Evolutionary conservation across 129 eudicot species (phyloP).

Genomic region (Arctium minus): DNA sequence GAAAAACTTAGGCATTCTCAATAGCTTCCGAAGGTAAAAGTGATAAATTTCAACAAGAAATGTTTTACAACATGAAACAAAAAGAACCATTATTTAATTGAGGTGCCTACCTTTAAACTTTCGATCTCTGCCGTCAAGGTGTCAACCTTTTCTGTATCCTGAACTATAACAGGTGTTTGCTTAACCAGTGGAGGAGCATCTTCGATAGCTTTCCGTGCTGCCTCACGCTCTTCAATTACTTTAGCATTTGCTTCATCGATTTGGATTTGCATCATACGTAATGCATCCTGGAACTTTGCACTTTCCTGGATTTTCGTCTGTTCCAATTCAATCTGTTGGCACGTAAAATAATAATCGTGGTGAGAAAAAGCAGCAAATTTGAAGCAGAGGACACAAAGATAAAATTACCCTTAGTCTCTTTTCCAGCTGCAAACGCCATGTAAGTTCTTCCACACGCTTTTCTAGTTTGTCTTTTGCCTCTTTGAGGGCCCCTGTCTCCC

Average conservation of each 20-base stretch:
- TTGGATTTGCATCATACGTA: constrained; percentile 68
- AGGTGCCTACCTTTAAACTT: constrained; percentile 60
- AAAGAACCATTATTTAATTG: constrained; percentile 13
- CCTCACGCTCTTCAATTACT: constrained; percentile 72
- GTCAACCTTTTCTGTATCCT: constrained; percentile 81
- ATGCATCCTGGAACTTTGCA: constrained; percentile 73
- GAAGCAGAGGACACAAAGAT: background rate
- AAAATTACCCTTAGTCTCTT: constrained; percentile 74
- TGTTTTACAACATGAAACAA: background rate
- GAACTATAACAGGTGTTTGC: constrained; percentile 86
- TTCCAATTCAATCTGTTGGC: constrained; percentile 73
- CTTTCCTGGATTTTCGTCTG: constrained; percentile 82
- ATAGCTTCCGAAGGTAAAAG: background rate
- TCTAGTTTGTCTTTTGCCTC: constrained; percentile 98
- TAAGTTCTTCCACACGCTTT: constrained; percentile 98
- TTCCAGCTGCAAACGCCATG: constrained; percentile 96
- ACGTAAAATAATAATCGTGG: background rate
- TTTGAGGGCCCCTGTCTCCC: constrained; percentile 98
- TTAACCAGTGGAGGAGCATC: constrained; percentile 93
- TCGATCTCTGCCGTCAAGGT: constrained; percentile 81
- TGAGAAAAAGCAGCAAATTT: background rate
- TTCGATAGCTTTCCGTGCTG: constrained; percentile 91
- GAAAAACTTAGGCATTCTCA: background rate
- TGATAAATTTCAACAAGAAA: background rate
- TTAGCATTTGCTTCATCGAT: constrained; percentile 87